Evolutionary conservation across 2,329 filamentous ascomycete genomes (phyloP).

Genomic region (Colletotrichum orchidophilum): DNA sequence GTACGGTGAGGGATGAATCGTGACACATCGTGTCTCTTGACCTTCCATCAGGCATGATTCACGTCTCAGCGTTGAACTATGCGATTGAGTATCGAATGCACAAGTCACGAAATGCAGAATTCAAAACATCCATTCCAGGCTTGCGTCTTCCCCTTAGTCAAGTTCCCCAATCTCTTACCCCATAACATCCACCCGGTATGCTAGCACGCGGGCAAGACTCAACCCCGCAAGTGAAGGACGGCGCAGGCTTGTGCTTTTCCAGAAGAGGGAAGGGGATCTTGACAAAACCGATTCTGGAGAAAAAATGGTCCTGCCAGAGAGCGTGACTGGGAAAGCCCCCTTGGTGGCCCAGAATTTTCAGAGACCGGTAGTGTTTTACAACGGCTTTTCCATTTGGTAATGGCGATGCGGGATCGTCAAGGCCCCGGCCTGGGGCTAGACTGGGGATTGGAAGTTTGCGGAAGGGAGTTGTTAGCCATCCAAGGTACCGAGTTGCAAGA

Average conservation of each 20-base stretch:
- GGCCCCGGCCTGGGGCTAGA: constrained; percentile 7
- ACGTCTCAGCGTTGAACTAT: background rate
- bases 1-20: constrained; percentile 21
- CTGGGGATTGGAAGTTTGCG: background rate
- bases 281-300: constrained; percentile 14
- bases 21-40: constrained; percentile 1
- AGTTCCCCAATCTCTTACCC: background rate
- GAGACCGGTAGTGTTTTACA: constrained; percentile 31
- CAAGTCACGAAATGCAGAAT: background rate
- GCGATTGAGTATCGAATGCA: background rate
- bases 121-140: background rate
- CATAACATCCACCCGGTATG: background rate
- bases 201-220: constrained; percentile 22
- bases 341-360: background rate
- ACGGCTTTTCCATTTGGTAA: constrained; percentile 34
- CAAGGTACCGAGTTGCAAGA: too few relatives aligned
- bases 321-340: too few relatives aligned
- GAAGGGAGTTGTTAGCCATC: background rate
- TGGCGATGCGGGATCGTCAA: constrained; percentile 26
- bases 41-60: background rate
- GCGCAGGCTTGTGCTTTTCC: background rate
- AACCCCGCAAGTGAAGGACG: constrained; percentile 8
- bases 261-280: background rate
- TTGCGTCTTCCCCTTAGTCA: too few relatives aligned
- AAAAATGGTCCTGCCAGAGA: constrained; percentile 24